These are phyloP conservation scores for Fragilariopsis cylindrus DNA, from an alignment of 108 stramenopile genomes.

Conservation along the genomic window DNA sequence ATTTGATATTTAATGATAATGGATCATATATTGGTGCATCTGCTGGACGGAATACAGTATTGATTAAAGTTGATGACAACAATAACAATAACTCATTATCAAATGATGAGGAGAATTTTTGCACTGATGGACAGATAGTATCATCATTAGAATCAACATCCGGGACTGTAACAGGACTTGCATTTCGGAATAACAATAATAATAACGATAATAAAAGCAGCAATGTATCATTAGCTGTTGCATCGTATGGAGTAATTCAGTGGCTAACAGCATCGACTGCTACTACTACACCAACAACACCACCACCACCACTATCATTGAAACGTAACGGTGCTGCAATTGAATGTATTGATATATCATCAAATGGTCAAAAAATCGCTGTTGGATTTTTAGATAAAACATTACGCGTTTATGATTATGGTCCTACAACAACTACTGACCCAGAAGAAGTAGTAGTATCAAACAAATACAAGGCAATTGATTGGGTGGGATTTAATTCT, in stretches of 20 bases:
- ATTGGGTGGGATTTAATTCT: constrained; percentile 14
- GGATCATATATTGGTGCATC: constrained; percentile 1
- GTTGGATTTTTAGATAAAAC: constrained; percentile 13
- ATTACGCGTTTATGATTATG: background rate
- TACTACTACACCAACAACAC: background rate
- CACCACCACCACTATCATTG: background rate
- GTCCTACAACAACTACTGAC: background rate
- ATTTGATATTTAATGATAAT: background rate
- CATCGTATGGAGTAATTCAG: constrained; percentile 1
- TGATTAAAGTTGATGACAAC: background rate
- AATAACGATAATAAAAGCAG: background rate
- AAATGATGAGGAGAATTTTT: too few species aligned
- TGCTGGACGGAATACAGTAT: constrained; percentile 3
- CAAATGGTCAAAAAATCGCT: background rate
- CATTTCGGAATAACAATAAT: background rate
- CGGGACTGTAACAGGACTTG: background rate
- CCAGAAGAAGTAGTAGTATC: background rate
- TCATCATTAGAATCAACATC: background rate
- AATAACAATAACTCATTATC: too few species aligned
- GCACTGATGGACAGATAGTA: background rate
- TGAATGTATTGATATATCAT: background rate
- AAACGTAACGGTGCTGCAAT: background rate
- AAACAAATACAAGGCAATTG: background rate
- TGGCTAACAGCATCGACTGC: background rate
- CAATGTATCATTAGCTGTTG: background rate